Conservation (phyloP, 129 eudicot genomes). For the Ambrosia artemisiifolia region DNA sequence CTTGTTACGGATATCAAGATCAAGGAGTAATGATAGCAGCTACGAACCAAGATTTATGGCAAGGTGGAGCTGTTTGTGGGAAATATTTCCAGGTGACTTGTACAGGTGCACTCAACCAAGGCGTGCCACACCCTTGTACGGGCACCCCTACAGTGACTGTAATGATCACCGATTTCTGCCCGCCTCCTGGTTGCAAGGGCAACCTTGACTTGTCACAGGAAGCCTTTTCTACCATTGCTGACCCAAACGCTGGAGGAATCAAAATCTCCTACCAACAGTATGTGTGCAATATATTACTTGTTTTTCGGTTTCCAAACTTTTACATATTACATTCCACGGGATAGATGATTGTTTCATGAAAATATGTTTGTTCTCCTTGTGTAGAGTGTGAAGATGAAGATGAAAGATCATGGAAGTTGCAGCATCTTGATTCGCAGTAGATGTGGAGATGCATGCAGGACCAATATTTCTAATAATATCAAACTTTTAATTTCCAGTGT, state of each 20-base stretch:
- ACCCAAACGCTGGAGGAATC: slow-evolving; percentile 23
- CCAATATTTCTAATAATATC: neutral
- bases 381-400: slow-evolving; percentile 11
- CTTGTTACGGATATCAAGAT: slow-evolving; percentile 24
- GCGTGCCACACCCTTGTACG: slow-evolving; percentile 20
- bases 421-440: neutral
- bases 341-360: neutral
- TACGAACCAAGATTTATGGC: slow-evolving; percentile 24
- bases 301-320: neutral
- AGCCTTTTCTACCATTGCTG: slow-evolving; percentile 21
- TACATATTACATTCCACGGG: neutral
- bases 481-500: neutral
- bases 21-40: slow-evolving; percentile 31
- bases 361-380: neutral
- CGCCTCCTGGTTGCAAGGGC: slow-evolving; percentile 29
- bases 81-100: slow-evolving; percentile 22
- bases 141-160: slow-evolving; percentile 14
- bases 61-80: slow-evolving; percentile 3
- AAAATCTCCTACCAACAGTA: slow-evolving; percentile 21
- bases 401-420: neutral
- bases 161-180: slow-evolving; percentile 6
- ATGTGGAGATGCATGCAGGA: neutral
- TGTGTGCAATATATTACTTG: neutral
- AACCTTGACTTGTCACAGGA: slow-evolving; percentile 28
- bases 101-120: slow-evolving; percentile 19